phyloP scores from a whole-genome alignment of 345 rosid genomes.

The Raphanus raphanistrum region DNA sequence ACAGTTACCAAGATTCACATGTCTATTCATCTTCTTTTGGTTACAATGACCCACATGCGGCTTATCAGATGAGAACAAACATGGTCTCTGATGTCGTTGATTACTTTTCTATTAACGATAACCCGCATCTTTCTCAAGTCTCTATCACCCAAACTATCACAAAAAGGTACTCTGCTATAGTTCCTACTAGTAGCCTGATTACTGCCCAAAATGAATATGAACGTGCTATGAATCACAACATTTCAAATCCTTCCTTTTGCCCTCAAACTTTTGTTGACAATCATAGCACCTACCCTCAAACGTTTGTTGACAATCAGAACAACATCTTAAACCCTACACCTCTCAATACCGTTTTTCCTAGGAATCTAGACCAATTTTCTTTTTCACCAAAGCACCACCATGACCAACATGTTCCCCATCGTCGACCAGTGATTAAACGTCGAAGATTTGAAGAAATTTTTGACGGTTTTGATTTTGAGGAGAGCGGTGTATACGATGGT shows the following conservation, averaged over 20 bases:
- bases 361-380: neutral
- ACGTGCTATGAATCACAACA: conserved; percentile 5
- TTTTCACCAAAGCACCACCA: neutral
- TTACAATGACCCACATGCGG: neutral
- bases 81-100: conserved; percentile 15
- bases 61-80: conserved; percentile 19
- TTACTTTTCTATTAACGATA: conserved; percentile 2
- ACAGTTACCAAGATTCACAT: conserved; percentile 2
- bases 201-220: conserved; percentile 6
- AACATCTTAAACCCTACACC: conserved; percentile 29
- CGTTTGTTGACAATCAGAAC: neutral
- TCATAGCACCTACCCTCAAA: neutral
- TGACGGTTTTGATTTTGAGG: neutral
- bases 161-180: conserved; percentile 2
- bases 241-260: conserved; percentile 1
- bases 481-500: conserved; percentile 28
- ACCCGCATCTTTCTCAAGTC: conserved; percentile 23
- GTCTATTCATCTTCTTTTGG: conserved; percentile 17
- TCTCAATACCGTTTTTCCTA: conserved; percentile 9
- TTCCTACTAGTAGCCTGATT: conserved; percentile 14
- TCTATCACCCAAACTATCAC: conserved; percentile 27
- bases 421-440: conserved; percentile 10
- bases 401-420: neutral
- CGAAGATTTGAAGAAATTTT: neutral
- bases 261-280: conserved; percentile 7